A percentile compares a stretch with the other conserved stretches of the same genome.
phyloP scores from a whole-genome alignment of 73 alveolate species.

The Diophrys sp. region DNA sequence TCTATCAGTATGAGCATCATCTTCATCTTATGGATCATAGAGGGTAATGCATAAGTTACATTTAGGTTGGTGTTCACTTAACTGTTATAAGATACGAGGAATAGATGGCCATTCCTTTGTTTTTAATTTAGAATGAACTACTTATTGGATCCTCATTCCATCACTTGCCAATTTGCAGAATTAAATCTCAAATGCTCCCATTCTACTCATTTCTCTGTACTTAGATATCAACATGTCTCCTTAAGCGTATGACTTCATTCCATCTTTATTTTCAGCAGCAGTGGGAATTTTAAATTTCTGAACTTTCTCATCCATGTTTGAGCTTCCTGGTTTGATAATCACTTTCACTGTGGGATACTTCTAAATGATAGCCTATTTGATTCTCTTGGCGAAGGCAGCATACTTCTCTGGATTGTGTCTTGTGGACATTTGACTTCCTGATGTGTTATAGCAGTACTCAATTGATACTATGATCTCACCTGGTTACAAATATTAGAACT shows the following conservation, averaged over 20 bases:
- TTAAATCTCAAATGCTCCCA: constrained; percentile 53
- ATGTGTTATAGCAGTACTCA: constrained; percentile 43
- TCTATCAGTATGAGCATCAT: constrained; percentile 8
- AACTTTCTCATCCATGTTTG: background rate
- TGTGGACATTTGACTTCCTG: constrained; percentile 19
- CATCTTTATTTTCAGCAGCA: background rate
- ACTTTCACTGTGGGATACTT: constrained; percentile 39
- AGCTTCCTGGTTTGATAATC: constrained; percentile 27
- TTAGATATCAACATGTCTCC: background rate
- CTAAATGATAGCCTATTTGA: constrained; percentile 29
- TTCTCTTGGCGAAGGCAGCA: constrained; percentile 23
- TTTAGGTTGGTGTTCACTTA: constrained; percentile 19
- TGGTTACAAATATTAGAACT: background rate
- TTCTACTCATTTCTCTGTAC: constrained; percentile 9
- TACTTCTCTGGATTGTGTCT: constrained; percentile 53
- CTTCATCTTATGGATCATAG: constrained; percentile 18
- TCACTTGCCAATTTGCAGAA: background rate
- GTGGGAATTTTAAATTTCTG: background rate
- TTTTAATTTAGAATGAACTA: constrained; percentile 26
- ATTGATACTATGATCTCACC: constrained; percentile 31
- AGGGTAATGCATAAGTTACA: constrained; percentile 26
- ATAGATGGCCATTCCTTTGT: constrained; percentile 35
- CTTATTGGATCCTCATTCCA: background rate
- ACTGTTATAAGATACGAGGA: constrained; percentile 8
- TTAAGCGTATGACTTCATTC: background rate